A percentile compares a stretch with the other conserved stretches of the same genome.
phyloP scores from a whole-genome alignment of 352 stramenopile genomes.

The Globisporangium spiculum region DNA sequence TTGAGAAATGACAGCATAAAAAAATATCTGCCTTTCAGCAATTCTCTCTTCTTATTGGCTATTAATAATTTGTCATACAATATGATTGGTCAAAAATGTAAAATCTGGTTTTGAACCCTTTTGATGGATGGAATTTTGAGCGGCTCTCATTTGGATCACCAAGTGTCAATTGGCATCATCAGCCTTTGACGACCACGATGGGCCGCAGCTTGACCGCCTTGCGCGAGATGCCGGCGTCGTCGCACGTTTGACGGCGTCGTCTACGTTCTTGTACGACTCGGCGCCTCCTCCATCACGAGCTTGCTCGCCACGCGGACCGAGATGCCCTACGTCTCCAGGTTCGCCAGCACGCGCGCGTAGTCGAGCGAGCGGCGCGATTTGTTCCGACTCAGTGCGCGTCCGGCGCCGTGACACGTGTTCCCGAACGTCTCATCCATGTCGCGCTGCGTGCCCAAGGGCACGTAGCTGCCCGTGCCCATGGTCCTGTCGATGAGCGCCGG shows the following conservation, averaged over 20 bases:
- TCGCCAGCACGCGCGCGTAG: neutral
- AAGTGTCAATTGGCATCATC: neutral
- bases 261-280: slow-evolving; percentile 1
- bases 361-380: neutral
- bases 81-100: neutral
- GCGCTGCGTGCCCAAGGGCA: neutral
- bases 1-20: neutral
- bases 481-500: neutral
- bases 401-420: neutral
- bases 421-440: neutral
- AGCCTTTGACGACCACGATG: slow-evolving; percentile 1
- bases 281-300: neutral
- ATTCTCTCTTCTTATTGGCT: neutral
- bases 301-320: neutral
- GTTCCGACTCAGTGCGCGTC: neutral
- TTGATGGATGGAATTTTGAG: neutral
- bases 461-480: neutral
- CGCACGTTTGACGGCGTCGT: neutral
- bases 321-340: neutral
- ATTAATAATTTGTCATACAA: neutral
- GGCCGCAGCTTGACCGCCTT: neutral
- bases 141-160: neutral
- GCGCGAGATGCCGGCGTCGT: neutral
- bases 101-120: neutral
- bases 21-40: neutral